Percentiles rank a stretch among this genome's conserved stretches.
Evolutionary conservation across 345 rosid species (phyloP).

Genomic region (Eucalyptus victrix): DNA sequence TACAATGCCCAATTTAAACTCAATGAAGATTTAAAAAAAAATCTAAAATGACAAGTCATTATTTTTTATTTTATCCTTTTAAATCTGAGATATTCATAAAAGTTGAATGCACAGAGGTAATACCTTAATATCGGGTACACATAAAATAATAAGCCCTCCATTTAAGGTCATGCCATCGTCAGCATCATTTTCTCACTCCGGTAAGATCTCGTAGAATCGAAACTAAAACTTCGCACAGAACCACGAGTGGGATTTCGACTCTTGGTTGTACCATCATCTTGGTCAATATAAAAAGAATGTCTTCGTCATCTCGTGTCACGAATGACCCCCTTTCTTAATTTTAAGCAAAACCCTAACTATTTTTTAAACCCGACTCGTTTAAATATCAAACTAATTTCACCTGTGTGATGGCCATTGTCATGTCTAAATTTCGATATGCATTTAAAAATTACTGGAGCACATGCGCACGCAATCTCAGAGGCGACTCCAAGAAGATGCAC

Average conservation of each 20-base stretch:
- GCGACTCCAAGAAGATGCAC: not conserved
- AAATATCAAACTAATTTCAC: too few relatives aligned
- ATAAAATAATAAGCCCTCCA: not conserved
- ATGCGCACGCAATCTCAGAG: not conserved
- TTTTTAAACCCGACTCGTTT: too few relatives aligned
- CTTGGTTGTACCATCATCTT: not conserved
- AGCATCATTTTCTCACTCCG: not conserved
- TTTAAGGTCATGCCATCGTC: not conserved
- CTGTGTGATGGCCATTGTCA: not conserved
- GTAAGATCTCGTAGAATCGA: not conserved
- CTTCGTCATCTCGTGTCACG: not conserved
- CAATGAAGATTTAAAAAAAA: not conserved
- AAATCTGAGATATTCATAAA: not conserved
- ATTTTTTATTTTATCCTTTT: not conserved
- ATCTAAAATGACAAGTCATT: not conserved
- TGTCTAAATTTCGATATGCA: not conserved
- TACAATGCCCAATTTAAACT: not conserved
- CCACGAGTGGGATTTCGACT: not conserved
- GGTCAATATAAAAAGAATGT: not conserved
- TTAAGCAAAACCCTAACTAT: not conserved
- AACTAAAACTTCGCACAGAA: not conserved
- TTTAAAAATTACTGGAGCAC: not conserved
- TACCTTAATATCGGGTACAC: not conserved
- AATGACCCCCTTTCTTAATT: accelerated
- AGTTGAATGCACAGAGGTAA: not conserved